Conservation (phyloP, 257 asterid genomes). For the Ajuga chamaepitys region DNA sequence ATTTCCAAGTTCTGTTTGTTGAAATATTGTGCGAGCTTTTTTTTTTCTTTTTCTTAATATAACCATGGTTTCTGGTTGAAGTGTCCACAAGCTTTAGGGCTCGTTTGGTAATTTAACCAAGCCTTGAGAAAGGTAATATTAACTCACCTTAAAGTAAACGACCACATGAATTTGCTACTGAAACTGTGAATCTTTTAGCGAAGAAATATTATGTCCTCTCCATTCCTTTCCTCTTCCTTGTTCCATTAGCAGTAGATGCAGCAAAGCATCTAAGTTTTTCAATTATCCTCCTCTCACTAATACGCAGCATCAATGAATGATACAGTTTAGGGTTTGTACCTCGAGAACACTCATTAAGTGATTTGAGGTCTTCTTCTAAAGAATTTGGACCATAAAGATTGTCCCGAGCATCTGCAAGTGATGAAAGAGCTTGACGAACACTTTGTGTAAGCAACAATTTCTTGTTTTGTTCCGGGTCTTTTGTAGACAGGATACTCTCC, state of each 20-base stretch:
- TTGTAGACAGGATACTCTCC: conserved; percentile 12
- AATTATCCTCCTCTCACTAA: conserved; percentile 79
- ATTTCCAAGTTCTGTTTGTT: too few species aligned
- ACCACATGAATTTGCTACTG: too few species aligned
- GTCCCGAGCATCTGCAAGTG: conserved; percentile 73
- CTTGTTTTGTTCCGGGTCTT: conserved; percentile 32
- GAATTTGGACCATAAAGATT: conserved; percentile 49
- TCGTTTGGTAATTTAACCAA: too few species aligned
- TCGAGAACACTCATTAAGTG: conserved; percentile 29
- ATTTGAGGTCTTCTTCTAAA: conserved; percentile 49
- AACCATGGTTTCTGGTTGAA: too few species aligned
- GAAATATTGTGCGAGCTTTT: too few species aligned
- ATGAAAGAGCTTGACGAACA: conserved; percentile 51
- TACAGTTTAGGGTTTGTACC: conserved; percentile 37
- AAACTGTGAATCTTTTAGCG: neutral
- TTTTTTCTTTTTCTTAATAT: too few species aligned
- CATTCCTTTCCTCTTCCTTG: conserved; percentile 21
- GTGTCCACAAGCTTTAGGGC: too few species aligned
- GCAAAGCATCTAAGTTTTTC: conserved; percentile 57
- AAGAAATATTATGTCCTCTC: neutral
- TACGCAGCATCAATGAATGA: conserved; percentile 66
- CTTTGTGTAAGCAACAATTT: conserved; percentile 36
- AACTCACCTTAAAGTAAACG: too few species aligned
- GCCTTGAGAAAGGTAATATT: too few species aligned
- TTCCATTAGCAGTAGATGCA: conserved; percentile 8